Base-by-base conservation (phyloP, 805 yeast genomes). In the Millerago galiae region DNA sequence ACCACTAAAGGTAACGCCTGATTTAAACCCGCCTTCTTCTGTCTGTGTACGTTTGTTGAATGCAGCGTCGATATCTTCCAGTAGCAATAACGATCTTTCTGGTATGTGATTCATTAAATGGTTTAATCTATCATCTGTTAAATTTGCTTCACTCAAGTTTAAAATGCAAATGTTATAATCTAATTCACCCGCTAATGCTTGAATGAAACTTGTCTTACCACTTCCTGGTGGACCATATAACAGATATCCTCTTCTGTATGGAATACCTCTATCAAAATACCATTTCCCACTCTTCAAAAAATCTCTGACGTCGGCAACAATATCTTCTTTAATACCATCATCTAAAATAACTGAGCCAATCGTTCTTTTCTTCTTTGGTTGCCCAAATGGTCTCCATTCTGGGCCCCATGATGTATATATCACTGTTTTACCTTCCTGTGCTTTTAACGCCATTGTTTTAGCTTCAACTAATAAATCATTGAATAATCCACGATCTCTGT, bases 371-470 rank as follows among this genome's bases (percentile, higher is more conserved):
- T 81, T 82, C 48, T 96, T 74, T 2, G 99, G 98, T 59, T 82
- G 90, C 2, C 99, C 99, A 68, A 93, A 93, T 5, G 95, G 95
- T 56, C 98, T 72, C 99, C 99, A 93, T 58, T 93, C 99, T 25
- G 96, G 96, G 1, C 98, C 99, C 87, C 93, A 91, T 10, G 96
- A 84, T 4, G 96, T 87, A 61, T 77, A 93, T 5, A 93, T 66
- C 8, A 93, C 98, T 0, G 98, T 93, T 58, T 89, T 91, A 8
- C 99, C 98, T 58, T 88, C 95, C 46, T 84, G 82, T 26, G 82
- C 73, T 53, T 77, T 78, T 58, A 89, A 70, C 0, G 98, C 98
- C 67, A 87, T 64, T 31, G 70, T 64, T 54, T 90, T 87, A 3
- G 98, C 98, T 55, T 93, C 98, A 14, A 71, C 73, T 41, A 93